Evolutionary conservation across 805 yeast species (phyloP).

Genomic region (Ogataea nitratoaversa): DNA sequence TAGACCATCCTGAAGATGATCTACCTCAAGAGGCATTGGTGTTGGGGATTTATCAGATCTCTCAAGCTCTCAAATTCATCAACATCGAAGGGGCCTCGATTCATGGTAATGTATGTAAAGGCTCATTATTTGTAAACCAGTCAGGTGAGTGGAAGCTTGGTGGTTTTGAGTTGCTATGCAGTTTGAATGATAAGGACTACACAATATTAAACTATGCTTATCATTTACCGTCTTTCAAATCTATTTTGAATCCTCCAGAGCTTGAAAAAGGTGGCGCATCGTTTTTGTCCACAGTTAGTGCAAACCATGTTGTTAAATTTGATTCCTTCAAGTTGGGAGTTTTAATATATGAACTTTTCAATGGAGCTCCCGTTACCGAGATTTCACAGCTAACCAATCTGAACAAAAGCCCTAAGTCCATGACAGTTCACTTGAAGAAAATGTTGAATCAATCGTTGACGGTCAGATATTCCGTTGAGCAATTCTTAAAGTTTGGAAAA

Average conservation of each 20-base stretch:
- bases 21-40: slow-evolving; percentile 32
- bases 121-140: slow-evolving; percentile 60
- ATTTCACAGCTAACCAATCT: slow-evolving; percentile 7
- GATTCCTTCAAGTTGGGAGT: slow-evolving; percentile 66
- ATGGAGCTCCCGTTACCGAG: slow-evolving; percentile 16
- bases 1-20: slow-evolving; percentile 21
- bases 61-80: slow-evolving; percentile 52
- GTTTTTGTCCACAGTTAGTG: slow-evolving; percentile 24
- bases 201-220: slow-evolving; percentile 19
- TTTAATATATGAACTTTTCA: slow-evolving; percentile 46
- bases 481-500: slow-evolving; percentile 31
- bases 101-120: slow-evolving; percentile 57
- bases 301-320: slow-evolving; percentile 37
- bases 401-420: slow-evolving; percentile 33
- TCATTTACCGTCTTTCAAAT: slow-evolving; percentile 23
- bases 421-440: slow-evolving; percentile 36
- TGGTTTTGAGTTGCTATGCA: slow-evolving; percentile 70
- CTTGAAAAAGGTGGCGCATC: slow-evolving; percentile 42
- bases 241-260: slow-evolving; percentile 46
- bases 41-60: slow-evolving; percentile 54
- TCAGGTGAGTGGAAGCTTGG: slow-evolving; percentile 81
- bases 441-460: slow-evolving; percentile 36
- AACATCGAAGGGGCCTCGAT: slow-evolving; percentile 54
- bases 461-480: slow-evolving; percentile 35
- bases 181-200: slow-evolving; percentile 41